Evolutionary conservation across 805 yeast genomes (phyloP).

Genomic region (Yarrowia hollandica): DNA sequence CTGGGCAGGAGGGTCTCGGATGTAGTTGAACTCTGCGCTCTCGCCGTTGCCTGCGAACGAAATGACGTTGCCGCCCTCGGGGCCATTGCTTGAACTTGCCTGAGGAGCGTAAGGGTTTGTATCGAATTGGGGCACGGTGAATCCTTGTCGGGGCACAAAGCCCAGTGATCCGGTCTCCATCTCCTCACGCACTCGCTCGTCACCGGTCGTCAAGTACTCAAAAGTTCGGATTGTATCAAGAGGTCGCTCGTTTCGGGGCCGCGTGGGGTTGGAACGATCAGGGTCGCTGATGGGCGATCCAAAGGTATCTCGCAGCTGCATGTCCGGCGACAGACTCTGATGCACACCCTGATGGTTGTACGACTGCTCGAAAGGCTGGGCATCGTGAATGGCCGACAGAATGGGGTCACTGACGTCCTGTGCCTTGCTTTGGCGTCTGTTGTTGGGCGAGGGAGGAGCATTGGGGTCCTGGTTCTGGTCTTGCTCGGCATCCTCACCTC

Average conservation of each 20-base stretch:
- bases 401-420: conserved; percentile 63
- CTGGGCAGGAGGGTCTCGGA: conserved; percentile 51
- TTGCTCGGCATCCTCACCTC: neutral
- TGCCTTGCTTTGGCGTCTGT: conserved; percentile 23
- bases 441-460: conserved; percentile 27
- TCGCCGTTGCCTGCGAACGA: conserved; percentile 40
- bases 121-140: conserved; percentile 59
- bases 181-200: conserved; percentile 71
- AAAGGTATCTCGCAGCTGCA: conserved; percentile 73
- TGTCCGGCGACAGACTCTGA: conserved; percentile 51
- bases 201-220: conserved; percentile 94
- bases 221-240: conserved; percentile 91
- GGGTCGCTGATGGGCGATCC: conserved; percentile 77
- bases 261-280: conserved; percentile 90
- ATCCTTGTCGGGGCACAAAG: conserved; percentile 74
- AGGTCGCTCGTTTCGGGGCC: conserved; percentile 94
- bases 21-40: conserved; percentile 40
- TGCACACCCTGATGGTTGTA: conserved; percentile 40
- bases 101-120: conserved; percentile 40
- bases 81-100: conserved; percentile 13
- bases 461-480: conserved; percentile 16
- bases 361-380: conserved; percentile 85
- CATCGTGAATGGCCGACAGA: conserved; percentile 87
- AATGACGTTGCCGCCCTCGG: conserved; percentile 38
- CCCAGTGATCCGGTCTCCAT: conserved; percentile 78